Evolutionary conservation across 169 alveolate genomes (phyloP), one percentile per base, ranked within the genome.

Genomic region (Plasmodium billcollinsi): DNA sequence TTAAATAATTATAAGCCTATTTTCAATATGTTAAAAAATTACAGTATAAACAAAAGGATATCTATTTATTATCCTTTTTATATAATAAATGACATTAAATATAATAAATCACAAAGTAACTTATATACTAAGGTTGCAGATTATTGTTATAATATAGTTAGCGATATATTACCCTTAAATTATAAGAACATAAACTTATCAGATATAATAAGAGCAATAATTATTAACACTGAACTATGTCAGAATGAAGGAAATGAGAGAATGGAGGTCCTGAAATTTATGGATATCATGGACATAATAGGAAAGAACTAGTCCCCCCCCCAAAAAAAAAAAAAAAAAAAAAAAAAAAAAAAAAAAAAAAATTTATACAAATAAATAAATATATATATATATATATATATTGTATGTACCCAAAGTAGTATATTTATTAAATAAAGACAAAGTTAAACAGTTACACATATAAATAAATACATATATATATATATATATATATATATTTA

Each of bases 281-380:
- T 83, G 29, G 91, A 83, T 15, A 71, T 83, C 73, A 83, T 83
- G 91, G 67, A 83, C 33, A 83, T 83, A 8, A 70, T 83, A 43
- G 91, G 91, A 63, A 83, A 69, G 24, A 3, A 33, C n/a, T 73
- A 29, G 18, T 9, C 47, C 56, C 9, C 20, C 66, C 47, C n/a
- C 11, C 11, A 24, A 4, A n/a, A 29, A 29, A 29, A 1, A 29
- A 29, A 29, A 1, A 29, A 29, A 29, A 0, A 29, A 2, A 29
- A 24, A 0, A 24, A 24, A 24, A 24, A 0, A 24, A 24, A 24
- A n/a, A n/a, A n/a, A n/a, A n/a, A n/a, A n/a, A n/a, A n/a, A n/a
- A n/a, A n/a, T n/a, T n/a, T 24, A 24, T 24, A 0, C 1, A 29
- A 29, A 29, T 2, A 29, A 29, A 29, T 2, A 29, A 29, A 29